Evolutionary conservation across 768 basidiomycete genomes (phyloP).

Genomic region (Pisolithus microcarpus): DNA sequence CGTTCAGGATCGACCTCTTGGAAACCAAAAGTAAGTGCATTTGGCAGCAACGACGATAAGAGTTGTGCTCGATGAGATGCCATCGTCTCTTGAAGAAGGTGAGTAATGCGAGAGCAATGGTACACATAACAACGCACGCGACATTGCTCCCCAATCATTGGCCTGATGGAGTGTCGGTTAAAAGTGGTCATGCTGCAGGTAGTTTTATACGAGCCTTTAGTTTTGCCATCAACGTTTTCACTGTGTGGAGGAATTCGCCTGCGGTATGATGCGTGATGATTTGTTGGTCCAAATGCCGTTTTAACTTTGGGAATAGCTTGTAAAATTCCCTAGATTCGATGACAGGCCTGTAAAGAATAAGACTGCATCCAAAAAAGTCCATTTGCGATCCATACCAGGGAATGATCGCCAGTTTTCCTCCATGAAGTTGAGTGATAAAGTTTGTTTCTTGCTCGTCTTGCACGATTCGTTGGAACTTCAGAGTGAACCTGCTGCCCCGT

Average conservation of each 20-base stretch:
- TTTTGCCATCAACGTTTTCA: conserved; percentile 56
- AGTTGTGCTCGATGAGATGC: conserved; percentile 35
- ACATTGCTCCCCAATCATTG: conserved; percentile 52
- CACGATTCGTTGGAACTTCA: conserved; percentile 49
- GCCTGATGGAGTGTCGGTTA: conserved; percentile 26
- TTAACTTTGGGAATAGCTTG: conserved; percentile 36
- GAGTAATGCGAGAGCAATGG: not conserved
- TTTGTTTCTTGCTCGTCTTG: conserved; percentile 47
- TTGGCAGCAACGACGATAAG: conserved; percentile 31
- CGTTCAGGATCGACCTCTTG: conserved; percentile 34
- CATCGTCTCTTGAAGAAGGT: conserved; percentile 30
- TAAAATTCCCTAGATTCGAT: conserved; percentile 53
- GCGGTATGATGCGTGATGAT: conserved; percentile 37
- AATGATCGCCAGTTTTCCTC: conserved; percentile 41
- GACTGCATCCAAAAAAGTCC: too few species aligned
- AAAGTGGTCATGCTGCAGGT: not conserved
- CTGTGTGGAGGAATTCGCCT: conserved; percentile 41
- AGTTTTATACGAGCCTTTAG: conserved; percentile 35
- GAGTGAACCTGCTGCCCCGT: conserved; percentile 31
- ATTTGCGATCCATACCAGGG: conserved; percentile 34
- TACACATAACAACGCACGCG: conserved; percentile 32
- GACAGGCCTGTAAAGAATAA: conserved; percentile 30
- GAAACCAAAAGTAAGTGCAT: conserved; percentile 38
- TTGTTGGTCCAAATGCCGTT: conserved; percentile 38
- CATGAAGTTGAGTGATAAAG: conserved; percentile 49